Evolutionary conservation across 2,329 filamentous ascomycete species (phyloP).

Genomic region (Botrytis pseudocinerea): DNA sequence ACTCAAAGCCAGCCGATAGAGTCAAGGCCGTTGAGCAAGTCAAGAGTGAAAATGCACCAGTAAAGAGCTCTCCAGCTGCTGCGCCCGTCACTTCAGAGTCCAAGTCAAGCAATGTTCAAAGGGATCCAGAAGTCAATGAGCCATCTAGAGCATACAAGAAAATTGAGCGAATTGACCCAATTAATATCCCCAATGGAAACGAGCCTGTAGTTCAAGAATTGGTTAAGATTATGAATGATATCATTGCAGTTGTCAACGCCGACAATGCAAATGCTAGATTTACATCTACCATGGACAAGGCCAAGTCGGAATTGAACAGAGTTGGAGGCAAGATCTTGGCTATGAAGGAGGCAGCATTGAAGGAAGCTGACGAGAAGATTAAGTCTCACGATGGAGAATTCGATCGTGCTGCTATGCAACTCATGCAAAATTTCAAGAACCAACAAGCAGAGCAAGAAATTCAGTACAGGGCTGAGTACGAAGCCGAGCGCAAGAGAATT

Average conservation of each 20-base stretch:
- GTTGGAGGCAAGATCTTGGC: conserved; percentile 76
- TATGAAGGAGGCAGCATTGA: conserved; percentile 70
- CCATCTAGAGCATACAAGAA: conserved; percentile 64
- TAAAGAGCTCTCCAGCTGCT: conserved; percentile 27
- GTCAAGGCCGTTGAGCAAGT: conserved; percentile 41
- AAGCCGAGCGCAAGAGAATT: conserved; percentile 79
- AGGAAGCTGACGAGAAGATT: conserved; percentile 70
- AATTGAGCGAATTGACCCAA: conserved; percentile 70
- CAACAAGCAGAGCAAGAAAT: conserved; percentile 79
- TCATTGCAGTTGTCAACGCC: conserved; percentile 90
- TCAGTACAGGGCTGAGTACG: conserved; percentile 85
- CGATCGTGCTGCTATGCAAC: conserved; percentile 79
- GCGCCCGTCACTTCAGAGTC: conserved; percentile 32
- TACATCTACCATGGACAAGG: conserved; percentile 74
- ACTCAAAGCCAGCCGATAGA: conserved; percentile 35
- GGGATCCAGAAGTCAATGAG: conserved; percentile 64
- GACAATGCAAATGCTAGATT: conserved; percentile 79
- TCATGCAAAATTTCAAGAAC: conserved; percentile 84
- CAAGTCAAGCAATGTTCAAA: conserved; percentile 35
- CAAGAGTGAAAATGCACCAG: conserved; percentile 41
- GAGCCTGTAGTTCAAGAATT: conserved; percentile 91
- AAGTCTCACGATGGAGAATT: conserved; percentile 67
- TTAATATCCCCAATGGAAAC: conserved; percentile 71
- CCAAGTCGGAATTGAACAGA: conserved; percentile 77
- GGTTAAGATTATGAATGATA: conserved; percentile 92